Base-by-base conservation (phyloP, 345 rosid species). In the Salix suchowensis region DNA sequence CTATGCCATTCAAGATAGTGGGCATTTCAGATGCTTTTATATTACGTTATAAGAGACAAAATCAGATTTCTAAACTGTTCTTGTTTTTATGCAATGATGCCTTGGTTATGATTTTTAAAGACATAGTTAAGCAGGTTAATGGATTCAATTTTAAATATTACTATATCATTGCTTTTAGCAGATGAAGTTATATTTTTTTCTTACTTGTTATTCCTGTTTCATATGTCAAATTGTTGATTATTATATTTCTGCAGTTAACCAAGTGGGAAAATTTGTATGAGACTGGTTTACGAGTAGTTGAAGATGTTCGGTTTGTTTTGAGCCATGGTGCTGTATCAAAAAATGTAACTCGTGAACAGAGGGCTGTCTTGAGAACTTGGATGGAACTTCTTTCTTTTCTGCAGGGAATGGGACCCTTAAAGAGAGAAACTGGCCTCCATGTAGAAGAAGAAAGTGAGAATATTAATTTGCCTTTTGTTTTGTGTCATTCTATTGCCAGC, bases 331-430 rank as follows among this genome's bases (percentile, higher is more conserved):
- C 77, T 44, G 94, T 95, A 70, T 84, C 89, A 76, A 91, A 84
- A 85, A 90, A 86, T 84, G 86, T 88, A 75, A 86, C 84, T 78
- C 81, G 84, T 79, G 90, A 85, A 68, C 91, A 85, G 65, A 88
- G 74, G 77, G 93, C 88, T 74, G 79, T 93, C 65, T 78, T 88
- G 65, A 86, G 84, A 87, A 84, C 91, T 71, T 93, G 98, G 98
- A 84, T 95, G 89, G 80, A 69, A 79, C 92, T 95, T 80, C 83
- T 95, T 83, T 79, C 87, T 76, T 93, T 85, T 85, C 83, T 91
- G 82, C 98, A 95, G 84, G 98, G 98, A 74, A 88, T 93, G 88
- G 82, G 86, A 82, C 92, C 94, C 72, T 75, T 87, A 62, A 95
- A 89, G 88, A 91, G 98, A 88, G 98, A 95, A 87, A 88, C 89